A percentile compares a stretch with the other conserved stretches of the same genome.
Evolutionary conservation across 345 rosid species (phyloP).

Genomic region (Aquilaria malaccensis): DNA sequence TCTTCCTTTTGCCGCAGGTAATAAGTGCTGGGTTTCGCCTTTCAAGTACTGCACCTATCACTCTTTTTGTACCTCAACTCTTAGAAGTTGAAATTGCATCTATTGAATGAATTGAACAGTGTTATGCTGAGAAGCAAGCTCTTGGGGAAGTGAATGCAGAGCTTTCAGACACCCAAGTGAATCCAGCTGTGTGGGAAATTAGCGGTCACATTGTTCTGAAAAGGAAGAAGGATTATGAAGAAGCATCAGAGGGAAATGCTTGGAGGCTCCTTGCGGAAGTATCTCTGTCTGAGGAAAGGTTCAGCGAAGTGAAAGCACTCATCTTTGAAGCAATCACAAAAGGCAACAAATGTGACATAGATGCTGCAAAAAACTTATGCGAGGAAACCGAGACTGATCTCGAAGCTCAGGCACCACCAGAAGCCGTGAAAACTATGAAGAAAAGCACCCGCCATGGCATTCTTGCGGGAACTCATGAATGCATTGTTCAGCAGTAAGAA

Average conservation of each 20-base stretch:
- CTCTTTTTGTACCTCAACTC: neutral
- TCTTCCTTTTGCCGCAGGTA: conserved; percentile 92
- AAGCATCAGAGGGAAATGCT: conserved; percentile 85
- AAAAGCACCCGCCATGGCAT: conserved; percentile 28
- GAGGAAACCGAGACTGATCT: conserved; percentile 26
- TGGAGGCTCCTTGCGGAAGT: conserved; percentile 88
- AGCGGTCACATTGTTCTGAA: conserved; percentile 97
- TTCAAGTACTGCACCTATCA: neutral
- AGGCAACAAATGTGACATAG: conserved; percentile 15
- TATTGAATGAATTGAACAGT: conserved; percentile 31
- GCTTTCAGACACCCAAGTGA: conserved; percentile 90
- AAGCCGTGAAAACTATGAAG: conserved; percentile 23
- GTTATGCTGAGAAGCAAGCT: conserved; percentile 97
- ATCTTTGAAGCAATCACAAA: conserved; percentile 51
- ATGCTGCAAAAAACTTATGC: conserved; percentile 12
- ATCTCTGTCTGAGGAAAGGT: conserved; percentile 84
- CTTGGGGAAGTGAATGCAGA: conserved; percentile 77
- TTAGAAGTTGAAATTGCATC: neutral
- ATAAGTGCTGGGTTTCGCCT: neutral
- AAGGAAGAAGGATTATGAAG: conserved; percentile 83
- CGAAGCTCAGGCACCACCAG: conserved; percentile 13
- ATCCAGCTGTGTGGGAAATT: conserved; percentile 98
- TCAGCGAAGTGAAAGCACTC: conserved; percentile 58
- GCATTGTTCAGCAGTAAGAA: conserved; percentile 68
- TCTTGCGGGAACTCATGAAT: conserved; percentile 51